These are phyloP conservation scores for Aegilops speltoides DNA, from an alignment of 176 grass and related monocot genomes.

Conservation along the genomic window DNA sequence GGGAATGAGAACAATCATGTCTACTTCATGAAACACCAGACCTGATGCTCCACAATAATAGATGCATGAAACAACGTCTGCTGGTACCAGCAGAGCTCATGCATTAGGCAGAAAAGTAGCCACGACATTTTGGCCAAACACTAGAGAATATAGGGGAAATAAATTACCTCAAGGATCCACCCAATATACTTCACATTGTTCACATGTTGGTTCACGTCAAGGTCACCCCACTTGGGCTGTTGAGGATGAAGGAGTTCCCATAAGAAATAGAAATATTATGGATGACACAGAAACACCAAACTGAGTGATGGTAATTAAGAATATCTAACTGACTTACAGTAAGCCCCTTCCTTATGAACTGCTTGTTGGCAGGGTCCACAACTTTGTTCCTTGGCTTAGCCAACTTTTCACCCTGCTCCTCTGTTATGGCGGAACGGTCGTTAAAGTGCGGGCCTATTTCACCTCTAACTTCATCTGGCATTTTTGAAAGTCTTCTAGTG, in stretches of 20 bases:
- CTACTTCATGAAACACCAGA: neutral
- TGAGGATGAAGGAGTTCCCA: neutral
- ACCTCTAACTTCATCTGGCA: slow-evolving; percentile 90
- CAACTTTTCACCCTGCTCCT: slow-evolving; percentile 71
- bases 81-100: neutral
- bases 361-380: slow-evolving; percentile 39
- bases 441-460: slow-evolving; percentile 90
- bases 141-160: neutral
- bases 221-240: slow-evolving; percentile 95
- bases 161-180: slow-evolving; percentile 97
- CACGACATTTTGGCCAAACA: neutral
- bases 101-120: neutral
- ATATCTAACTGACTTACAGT: slow-evolving; percentile 61
- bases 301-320: neutral
- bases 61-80: neutral
- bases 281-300: neutral
- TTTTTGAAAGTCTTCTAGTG: slow-evolving; percentile 87
- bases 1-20: neutral
- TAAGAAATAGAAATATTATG: slow-evolving; percentile 10
- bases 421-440: slow-evolving; percentile 54
- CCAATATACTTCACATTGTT: slow-evolving; percentile 99
- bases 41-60: neutral
- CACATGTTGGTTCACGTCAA: slow-evolving; percentile 98
- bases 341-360: slow-evolving; percentile 70
- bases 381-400: slow-evolving; percentile 55